Conservation (phyloP, 768 basidiomycete species). For the Kondoa malvinella region DNA sequence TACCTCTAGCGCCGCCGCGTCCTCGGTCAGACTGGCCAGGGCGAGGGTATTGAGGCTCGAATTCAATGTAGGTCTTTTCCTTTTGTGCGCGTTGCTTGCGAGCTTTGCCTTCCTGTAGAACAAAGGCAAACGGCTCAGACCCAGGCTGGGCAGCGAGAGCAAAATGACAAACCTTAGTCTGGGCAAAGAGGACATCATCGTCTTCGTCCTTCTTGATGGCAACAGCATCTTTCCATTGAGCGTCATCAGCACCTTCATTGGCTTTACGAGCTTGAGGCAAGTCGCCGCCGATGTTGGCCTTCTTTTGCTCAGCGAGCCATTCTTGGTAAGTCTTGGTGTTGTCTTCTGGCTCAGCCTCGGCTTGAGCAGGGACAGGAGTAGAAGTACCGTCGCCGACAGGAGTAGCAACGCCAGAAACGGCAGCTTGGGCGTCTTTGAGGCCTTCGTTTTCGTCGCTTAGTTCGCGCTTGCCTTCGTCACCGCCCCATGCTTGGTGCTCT, state of each 20-base stretch:
- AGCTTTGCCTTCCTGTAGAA: conserved; percentile 43
- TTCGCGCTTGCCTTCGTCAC: conserved; percentile 69
- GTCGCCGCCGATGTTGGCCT: conserved; percentile 40
- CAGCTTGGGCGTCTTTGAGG: conserved; percentile 31
- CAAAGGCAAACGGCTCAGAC: conserved; percentile 11
- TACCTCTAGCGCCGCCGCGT: too few species aligned
- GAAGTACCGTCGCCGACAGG: conserved; percentile 26
- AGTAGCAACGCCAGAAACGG: conserved; percentile 13
- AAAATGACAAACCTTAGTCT: conserved; percentile 56
- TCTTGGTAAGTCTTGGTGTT: conserved; percentile 87
- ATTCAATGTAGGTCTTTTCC: conserved; percentile 79
- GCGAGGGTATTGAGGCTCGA: conserved; percentile 74
- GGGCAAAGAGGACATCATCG: conserved; percentile 54
- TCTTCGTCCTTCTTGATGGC: conserved; percentile 50
- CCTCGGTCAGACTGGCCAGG: conserved; percentile 43
- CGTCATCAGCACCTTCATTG: conserved; percentile 58
- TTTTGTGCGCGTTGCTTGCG: conserved; percentile 63
- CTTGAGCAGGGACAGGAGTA: conserved; percentile 21
- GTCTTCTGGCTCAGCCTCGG: conserved; percentile 58
- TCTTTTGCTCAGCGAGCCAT: conserved; percentile 61
- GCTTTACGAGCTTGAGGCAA: conserved; percentile 67
- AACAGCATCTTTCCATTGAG: conserved; percentile 22
- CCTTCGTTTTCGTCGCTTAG: conserved; percentile 64
- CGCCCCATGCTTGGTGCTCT: conserved; percentile 86
- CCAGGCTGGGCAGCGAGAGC: not conserved